Percentiles rank a stretch among this genome's conserved stretches.
These are phyloP conservation scores for Chloropicon primus DNA, from an alignment of 139 green algal species.

Conservation along the genomic window DNA sequence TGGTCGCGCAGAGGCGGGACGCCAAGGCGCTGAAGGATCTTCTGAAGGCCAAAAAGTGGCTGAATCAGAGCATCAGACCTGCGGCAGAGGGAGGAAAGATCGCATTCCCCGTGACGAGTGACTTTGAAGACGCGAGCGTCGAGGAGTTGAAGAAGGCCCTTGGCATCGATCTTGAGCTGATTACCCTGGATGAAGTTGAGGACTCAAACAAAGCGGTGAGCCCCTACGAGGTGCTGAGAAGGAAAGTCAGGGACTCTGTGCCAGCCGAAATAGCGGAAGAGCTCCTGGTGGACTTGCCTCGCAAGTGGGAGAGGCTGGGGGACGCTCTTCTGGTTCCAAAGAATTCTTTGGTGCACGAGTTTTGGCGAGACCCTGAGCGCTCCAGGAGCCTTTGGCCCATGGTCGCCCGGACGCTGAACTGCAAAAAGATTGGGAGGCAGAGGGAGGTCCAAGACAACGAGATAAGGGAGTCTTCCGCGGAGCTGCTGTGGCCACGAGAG, in stretches of 20 bases:
- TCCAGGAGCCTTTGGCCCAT: constrained; percentile 4
- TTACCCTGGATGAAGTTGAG: neutral
- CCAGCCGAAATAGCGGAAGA: neutral
- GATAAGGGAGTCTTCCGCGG: constrained; percentile 10
- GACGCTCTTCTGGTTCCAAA: constrained; percentile 41
- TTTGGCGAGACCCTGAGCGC: neutral
- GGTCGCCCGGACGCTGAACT: neutral
- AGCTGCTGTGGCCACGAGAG: constrained; percentile 16
- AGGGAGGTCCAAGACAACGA: constrained; percentile 28
- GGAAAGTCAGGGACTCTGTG: neutral
- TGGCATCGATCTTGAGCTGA: neutral
- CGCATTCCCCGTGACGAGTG: neutral
- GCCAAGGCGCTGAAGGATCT: constrained; percentile 45
- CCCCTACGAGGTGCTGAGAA: neutral
- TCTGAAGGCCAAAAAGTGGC: constrained; percentile 24
- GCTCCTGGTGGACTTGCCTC: constrained; percentile 22
- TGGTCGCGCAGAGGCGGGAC: constrained; percentile 7
- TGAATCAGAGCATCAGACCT: constrained; percentile 15
- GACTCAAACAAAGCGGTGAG: neutral
- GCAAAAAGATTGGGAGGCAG: constrained; percentile 32
- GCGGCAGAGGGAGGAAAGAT: neutral
- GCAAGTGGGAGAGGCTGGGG: constrained; percentile 47
- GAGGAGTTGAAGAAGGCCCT: neutral
- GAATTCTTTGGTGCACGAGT: constrained; percentile 5
- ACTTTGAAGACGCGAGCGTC: neutral